Base-by-base conservation (phyloP, 2,329 filamentous ascomycete species). In the Curvularia spicifera region DNA sequence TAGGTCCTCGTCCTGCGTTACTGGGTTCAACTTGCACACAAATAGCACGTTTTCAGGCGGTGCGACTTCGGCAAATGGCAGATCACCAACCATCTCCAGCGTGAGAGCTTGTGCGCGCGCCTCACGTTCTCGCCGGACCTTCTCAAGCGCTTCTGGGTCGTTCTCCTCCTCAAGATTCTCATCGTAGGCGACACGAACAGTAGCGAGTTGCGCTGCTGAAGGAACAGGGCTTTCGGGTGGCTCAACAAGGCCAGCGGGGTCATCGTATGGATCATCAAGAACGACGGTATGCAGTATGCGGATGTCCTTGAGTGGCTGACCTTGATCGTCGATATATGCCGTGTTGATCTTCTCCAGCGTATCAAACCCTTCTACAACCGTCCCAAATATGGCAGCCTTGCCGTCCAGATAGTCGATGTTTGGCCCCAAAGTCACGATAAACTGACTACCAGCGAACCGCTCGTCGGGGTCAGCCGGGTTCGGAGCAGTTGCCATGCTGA, bases 21-120 rank as follows among this genome's bases (percentile, higher is more conserved):
- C 93, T 0, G 95, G 95, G 70, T 99, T 99, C 43, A 99, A 83
- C 76, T 99, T 99, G 88, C 95, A 99, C 43, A 99, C 93, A 74
- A 99, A 99, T 1, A 99, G 83, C 13, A 99, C 89, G 76, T 99
- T 98, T 79, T 99, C 95, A 0, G 95, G 95, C 4, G 95, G 95
- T 70, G 94, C 96, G 68, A 99, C 93, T 78, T 99, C 95, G 58
- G 95, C 95, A 77, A 97, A 99, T 4, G 95, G 95, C 57, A 99
- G 81, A 76, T 99, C 95, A 43, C 95, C 95, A 78, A 99, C 95
- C 88, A 99, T 96, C 80, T 99, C 95, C 47, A 99, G 84, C 1
- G 94, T 98, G 70, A 99, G 81, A 0, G 95, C 95, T 77, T 98
- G 95, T 0, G 94, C 94, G 61, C 93, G 87, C 5, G 95, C 95